Conservation (phyloP, 2,329 filamentous ascomycete genomes). For the Trichoderma koningiopsis region DNA sequence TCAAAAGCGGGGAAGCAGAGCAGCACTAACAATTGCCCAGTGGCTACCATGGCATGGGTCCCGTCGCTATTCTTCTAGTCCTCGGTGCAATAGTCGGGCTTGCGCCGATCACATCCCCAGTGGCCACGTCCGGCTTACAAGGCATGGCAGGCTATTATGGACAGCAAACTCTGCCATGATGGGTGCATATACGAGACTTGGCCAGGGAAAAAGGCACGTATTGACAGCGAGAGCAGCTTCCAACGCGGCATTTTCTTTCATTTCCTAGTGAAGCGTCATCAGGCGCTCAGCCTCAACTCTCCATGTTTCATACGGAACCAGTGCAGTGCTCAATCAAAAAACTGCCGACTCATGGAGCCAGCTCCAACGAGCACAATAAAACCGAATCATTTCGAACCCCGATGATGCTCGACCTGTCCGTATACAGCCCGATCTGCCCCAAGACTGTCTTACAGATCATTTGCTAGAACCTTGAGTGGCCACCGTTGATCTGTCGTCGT, state of each 20-base stretch:
- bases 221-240: neutral
- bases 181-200: slow-evolving; percentile 5
- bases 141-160: neutral
- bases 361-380: neutral
- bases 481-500: slow-evolving; percentile 19
- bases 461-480: slow-evolving; percentile 24
- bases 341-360: neutral
- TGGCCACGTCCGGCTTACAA: neutral
- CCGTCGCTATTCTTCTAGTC: neutral
- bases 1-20: slow-evolving; percentile 8
- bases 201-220: neutral
- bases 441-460: neutral
- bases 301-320: neutral
- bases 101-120: slow-evolving; percentile 7
- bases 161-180: neutral
- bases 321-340: neutral
- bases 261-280: neutral
- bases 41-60: neutral
- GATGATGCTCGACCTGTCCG: neutral
- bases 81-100: slow-evolving; percentile 16
- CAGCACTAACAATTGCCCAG: neutral
- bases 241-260: neutral
- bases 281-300: neutral
- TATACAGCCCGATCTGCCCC: neutral
- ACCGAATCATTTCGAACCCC: neutral